Percentiles rank a stretch among this genome's conserved stretches.
Conservation (phyloP, 108 stramenopile species). For the Cyclotella cryptica region DNA sequence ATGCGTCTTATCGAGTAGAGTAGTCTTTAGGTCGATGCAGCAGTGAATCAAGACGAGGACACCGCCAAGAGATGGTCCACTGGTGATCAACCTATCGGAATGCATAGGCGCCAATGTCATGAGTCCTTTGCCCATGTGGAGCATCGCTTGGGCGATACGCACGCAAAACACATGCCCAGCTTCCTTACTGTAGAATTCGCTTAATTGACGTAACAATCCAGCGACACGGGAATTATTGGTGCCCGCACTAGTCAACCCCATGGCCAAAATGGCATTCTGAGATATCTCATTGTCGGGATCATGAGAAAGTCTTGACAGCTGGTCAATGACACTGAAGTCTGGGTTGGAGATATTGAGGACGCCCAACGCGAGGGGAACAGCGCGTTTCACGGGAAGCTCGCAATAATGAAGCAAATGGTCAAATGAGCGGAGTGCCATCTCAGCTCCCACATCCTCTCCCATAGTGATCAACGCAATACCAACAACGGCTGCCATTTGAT, state of each 20-base stretch:
- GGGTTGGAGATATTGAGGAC: slow-evolving; percentile 95
- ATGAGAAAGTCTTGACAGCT: slow-evolving; percentile 96
- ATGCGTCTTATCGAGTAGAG: slow-evolving; percentile 96
- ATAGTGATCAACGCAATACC: slow-evolving; percentile 97
- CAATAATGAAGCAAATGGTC: slow-evolving; percentile 99
- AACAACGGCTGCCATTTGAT: slow-evolving; percentile 95
- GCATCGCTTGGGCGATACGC: slow-evolving; percentile 97
- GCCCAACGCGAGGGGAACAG: slow-evolving; percentile 96
- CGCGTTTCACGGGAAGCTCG: slow-evolving; percentile 96
- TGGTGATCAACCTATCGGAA: slow-evolving; percentile 95
- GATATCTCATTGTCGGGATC: slow-evolving; percentile 96
- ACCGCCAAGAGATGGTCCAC: slow-evolving; percentile 90
- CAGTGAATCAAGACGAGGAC: slow-evolving; percentile 91
- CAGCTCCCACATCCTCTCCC: slow-evolving; percentile 97
- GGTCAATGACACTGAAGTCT: slow-evolving; percentile 97
- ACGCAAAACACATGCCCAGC: slow-evolving; percentile 96
- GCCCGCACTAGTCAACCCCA: slow-evolving; percentile 97
- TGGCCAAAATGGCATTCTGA: slow-evolving; percentile 93
- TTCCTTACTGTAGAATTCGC: slow-evolving; percentile 98
- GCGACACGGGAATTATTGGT: slow-evolving; percentile 99
- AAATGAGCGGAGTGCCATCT: slow-evolving; percentile 97
- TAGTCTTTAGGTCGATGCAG: slow-evolving; percentile 93
- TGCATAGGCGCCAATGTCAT: slow-evolving; percentile 96
- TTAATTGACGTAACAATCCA: slow-evolving; percentile 94
- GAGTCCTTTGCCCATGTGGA: slow-evolving; percentile 99